Conservation (phyloP, 768 basidiomycete species). For the Mrakia gelida region DNA sequence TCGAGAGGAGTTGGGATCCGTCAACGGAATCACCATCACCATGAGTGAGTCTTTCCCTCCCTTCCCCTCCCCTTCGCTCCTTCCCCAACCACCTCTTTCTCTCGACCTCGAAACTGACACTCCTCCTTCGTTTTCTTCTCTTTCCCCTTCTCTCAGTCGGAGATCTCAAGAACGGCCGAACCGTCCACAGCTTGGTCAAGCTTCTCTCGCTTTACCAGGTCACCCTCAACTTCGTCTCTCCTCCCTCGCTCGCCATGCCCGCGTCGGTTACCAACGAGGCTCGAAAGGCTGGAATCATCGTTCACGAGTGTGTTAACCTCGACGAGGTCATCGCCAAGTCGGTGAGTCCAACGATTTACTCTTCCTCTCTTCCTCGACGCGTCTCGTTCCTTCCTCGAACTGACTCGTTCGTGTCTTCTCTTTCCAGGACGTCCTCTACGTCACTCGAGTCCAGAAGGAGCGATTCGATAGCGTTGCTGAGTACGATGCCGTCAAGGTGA, state of each 20-base stretch:
- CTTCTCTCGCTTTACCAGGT: conserved; percentile 88
- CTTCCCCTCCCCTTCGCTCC: not conserved
- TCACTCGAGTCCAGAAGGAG: conserved; percentile 93
- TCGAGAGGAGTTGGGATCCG: conserved; percentile 93
- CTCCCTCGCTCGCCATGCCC: conserved; percentile 82
- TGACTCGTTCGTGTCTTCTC: not conserved
- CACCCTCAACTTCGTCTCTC: conserved; percentile 91
- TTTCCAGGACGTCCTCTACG: conserved; percentile 77
- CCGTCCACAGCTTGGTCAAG: conserved; percentile 91
- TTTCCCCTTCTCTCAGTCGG: conserved; percentile 53
- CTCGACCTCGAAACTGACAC: not conserved
- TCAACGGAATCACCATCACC: conserved; percentile 85
- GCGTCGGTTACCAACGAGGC: conserved; percentile 74
- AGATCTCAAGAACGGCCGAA: conserved; percentile 95
- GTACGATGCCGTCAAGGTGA: conserved; percentile 75
- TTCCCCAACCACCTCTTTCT: not conserved
- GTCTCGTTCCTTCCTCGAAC: not conserved
- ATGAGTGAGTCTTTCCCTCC: conserved; percentile 38
- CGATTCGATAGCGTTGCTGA: conserved; percentile 74
- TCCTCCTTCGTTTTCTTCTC: not conserved
- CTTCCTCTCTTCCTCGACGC: not conserved
- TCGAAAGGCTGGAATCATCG: conserved; percentile 71
- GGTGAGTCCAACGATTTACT: not conserved
- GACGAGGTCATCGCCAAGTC: conserved; percentile 88
- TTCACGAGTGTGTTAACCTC: conserved; percentile 76